Evolutionary conservation across 2,329 filamentous ascomycete genomes (phyloP).

Genomic region (Tolypocladium pustulatum): DNA sequence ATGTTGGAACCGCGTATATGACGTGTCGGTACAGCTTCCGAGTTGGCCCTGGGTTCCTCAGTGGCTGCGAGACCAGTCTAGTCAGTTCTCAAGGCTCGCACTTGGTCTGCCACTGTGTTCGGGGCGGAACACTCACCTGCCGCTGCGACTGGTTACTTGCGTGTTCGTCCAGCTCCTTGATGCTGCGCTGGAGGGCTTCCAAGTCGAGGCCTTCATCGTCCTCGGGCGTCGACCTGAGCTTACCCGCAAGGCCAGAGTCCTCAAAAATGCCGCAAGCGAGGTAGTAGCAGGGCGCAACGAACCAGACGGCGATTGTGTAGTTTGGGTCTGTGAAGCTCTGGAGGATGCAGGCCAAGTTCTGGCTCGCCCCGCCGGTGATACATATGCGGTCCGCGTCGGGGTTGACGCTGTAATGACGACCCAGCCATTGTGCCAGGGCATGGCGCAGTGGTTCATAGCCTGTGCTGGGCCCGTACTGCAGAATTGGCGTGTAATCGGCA

Average conservation of each 20-base stretch:
- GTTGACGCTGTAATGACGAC: conserved; percentile 41
- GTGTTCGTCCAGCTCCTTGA: conserved; percentile 18
- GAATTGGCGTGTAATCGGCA: conserved; percentile 46
- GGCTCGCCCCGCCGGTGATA: conserved; percentile 76
- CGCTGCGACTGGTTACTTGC: conserved; percentile 8
- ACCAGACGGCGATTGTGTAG: conserved; percentile 67
- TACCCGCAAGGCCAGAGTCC: conserved; percentile 62
- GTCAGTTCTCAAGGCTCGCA: not conserved
- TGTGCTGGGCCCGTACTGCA: conserved; percentile 70
- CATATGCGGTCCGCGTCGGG: conserved; percentile 52
- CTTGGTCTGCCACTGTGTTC: not conserved
- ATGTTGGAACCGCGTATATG: conserved; percentile 82
- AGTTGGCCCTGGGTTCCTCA: conserved; percentile 46
- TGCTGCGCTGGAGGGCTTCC: conserved; percentile 27
- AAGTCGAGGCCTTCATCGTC: conserved; percentile 70
- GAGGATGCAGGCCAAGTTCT: conserved; percentile 68
- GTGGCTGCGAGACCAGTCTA: conserved; percentile 21
- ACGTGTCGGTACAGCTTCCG: conserved; percentile 78
- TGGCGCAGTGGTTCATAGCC: conserved; percentile 62
- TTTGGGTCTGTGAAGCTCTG: conserved; percentile 71
- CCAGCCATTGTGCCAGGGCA: conserved; percentile 61
- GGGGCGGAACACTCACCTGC: not conserved
- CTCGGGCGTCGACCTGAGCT: conserved; percentile 61
- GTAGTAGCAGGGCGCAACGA: conserved; percentile 74
- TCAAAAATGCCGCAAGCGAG: conserved; percentile 79